Evolutionary conservation across 139 green algal species (phyloP).

Genomic region (Chlorella sp.): DNA sequence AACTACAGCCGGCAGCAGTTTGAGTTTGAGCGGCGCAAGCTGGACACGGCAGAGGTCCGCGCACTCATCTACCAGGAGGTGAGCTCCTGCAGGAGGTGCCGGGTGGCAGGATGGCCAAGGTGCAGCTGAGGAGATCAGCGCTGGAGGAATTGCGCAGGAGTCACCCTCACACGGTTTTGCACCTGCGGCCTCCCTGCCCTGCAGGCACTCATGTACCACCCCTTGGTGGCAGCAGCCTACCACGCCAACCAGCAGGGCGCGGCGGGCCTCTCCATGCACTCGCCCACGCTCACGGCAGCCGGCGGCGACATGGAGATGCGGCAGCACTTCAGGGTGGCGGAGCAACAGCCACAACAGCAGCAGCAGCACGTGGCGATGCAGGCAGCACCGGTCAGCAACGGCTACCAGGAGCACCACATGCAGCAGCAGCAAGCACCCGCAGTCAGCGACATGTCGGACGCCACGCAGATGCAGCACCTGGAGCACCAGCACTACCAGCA

Average conservation of each 20-base stretch:
- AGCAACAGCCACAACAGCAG: neutral
- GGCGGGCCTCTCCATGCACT: neutral
- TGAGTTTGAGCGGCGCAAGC: slow-evolving; percentile 24
- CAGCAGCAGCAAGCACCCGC: neutral
- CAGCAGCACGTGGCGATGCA: neutral
- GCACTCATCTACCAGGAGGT: slow-evolving; percentile 34
- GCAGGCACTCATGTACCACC: neutral
- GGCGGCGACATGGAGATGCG: neutral
- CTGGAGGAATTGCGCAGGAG: neutral
- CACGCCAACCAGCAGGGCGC: neutral
- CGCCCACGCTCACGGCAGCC: neutral
- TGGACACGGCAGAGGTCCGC: slow-evolving; percentile 20
- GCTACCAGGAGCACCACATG: neutral
- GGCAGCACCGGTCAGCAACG: neutral
- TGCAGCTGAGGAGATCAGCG: neutral
- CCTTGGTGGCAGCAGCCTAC: neutral
- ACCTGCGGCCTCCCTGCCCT: no score
- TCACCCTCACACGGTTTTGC: neutral
- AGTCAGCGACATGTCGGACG: no score
- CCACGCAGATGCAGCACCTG: no score
- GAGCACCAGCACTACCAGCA: no score
- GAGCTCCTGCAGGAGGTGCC: neutral
- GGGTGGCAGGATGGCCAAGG: no score
- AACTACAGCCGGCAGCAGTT: slow-evolving; percentile 6
- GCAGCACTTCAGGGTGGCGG: neutral